Evolutionary conservation across 208 protist species (phyloP), one percentile per base, ranked within the genome.

Genomic region (Acanthamoeba healyi): DNA sequence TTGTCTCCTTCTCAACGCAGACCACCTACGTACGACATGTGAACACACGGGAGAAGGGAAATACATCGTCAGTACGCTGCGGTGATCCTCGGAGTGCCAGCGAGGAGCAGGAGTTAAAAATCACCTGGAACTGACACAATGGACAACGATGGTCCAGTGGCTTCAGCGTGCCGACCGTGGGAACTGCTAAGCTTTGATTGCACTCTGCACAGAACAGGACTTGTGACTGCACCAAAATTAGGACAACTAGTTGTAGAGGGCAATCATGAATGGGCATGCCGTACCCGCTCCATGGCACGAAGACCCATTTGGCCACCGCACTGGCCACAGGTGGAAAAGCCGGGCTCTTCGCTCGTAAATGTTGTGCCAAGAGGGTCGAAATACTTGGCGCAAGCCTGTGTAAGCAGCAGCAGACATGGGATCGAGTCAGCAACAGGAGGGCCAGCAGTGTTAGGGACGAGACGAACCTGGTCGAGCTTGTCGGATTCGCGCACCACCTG

Each of bases 401-500:
- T 3, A 61, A 34, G 79, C 14, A 61, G 15, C 29, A 10, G 32
- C 10, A n/a, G n/a, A n/a, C n/a, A n/a, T 56, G 12, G 34, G n/a
- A 56, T 26, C 32, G 24, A 86, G 32, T 10, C 49, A 26, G 38
- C 4, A 5, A 82, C 7, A 6, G 42, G 9, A 6, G 26, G 19
- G 34, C 10, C 10, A 26, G 17, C 24, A 32, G 38, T n/a, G 5
- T 12, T 15, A 86, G 32, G 34, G 32, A 29, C 0, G 10, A 26
- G 7, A 17, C 26, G 40, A 22, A 92, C 87, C 87, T 92, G 56
- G 22, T 92, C 87, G 4, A 92, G 87, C 44, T 92, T 92, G 40
- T 32, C 24, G 26, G 17, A 34, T 38, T 92, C 36, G 14, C 32
- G 42, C 32, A 34, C 49, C 9, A 92, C 61, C 12, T 92, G 26